Conservation (phyloP, 306 rosid genomes). For the Rosa rugosa region DNA sequence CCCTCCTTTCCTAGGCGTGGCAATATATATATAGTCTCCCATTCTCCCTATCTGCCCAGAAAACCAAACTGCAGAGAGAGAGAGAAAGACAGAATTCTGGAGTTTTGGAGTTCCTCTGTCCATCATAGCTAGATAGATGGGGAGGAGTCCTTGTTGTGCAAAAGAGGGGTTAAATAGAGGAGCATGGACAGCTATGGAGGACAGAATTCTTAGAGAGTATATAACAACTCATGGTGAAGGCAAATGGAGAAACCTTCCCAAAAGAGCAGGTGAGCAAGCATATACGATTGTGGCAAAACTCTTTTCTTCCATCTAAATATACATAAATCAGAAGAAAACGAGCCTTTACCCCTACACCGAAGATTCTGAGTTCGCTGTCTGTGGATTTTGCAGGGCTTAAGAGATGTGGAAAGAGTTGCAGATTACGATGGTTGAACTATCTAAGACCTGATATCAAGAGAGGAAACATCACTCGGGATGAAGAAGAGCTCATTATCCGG, state of each 20-base stretch:
- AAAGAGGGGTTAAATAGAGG: constrained; percentile 46
- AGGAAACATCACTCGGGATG: constrained; percentile 46
- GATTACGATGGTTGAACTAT: constrained; percentile 48
- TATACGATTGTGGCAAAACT: not conserved
- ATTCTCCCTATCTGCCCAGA: not conserved
- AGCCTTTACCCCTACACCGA: not conserved
- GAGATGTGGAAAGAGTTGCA: constrained; percentile 53
- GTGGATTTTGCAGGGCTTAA: constrained; percentile 32
- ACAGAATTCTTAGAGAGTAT: constrained; percentile 32
- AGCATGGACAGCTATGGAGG: constrained; percentile 51
- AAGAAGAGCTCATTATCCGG: constrained; percentile 53
- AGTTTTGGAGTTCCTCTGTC: not conserved
- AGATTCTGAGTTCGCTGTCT: not conserved
- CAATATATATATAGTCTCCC: constrained; percentile 13
- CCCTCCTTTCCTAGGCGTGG: not conserved
- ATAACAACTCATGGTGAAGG: constrained; percentile 46
- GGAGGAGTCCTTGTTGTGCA: constrained; percentile 49
- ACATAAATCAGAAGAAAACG: not conserved
- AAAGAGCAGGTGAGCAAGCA: constrained; percentile 37
- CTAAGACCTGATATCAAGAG: constrained; percentile 50
- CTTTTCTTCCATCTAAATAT: not conserved
- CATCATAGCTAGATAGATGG: constrained; percentile 24
- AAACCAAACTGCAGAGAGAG: not conserved
- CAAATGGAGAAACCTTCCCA: constrained; percentile 53
- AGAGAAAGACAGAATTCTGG: not conserved